A percentile compares a stretch with the other conserved stretches of the same genome.
These are phyloP conservation scores for Paecilomyces dactylethromorphus DNA, from an alignment of 2,329 filamentous ascomycete genomes.

Conservation along the genomic window DNA sequence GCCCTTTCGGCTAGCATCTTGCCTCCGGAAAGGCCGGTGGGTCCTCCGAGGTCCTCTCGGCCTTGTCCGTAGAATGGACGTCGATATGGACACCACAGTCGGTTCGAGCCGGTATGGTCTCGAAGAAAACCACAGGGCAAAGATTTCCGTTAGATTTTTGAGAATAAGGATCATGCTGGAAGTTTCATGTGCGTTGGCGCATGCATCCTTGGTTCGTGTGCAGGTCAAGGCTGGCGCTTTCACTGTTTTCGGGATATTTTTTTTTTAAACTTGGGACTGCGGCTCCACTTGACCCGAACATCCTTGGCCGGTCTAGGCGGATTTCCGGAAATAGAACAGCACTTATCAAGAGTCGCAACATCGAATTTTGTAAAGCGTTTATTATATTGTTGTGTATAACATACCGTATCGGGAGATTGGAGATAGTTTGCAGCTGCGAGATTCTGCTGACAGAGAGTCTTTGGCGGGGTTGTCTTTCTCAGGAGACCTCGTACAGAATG, in stretches of 20 bases:
- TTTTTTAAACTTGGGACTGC: background rate
- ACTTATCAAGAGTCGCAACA: background rate
- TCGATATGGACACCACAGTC: background rate
- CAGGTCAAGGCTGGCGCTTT: background rate
- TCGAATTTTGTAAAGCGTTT: background rate
- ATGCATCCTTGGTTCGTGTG: background rate
- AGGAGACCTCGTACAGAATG: background rate
- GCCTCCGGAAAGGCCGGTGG: background rate
- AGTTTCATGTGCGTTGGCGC: background rate
- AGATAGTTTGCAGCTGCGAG: background rate
- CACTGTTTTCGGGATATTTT: background rate
- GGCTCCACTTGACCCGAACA: background rate
- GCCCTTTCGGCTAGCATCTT: background rate
- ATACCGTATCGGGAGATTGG: background rate
- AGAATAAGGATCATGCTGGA: background rate
- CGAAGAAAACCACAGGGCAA: background rate
- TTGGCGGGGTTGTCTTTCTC: background rate
- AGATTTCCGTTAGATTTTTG: background rate
- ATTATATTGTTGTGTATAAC: background rate
- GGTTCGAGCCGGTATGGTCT: too few relatives aligned
- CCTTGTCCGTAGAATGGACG: background rate
- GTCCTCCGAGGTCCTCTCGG: background rate
- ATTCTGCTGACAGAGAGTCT: background rate
- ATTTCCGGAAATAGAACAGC: background rate
- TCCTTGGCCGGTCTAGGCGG: background rate